phyloP scores from a whole-genome alignment of 257 asterid species.

The Nicotiana benthamiana region DNA sequence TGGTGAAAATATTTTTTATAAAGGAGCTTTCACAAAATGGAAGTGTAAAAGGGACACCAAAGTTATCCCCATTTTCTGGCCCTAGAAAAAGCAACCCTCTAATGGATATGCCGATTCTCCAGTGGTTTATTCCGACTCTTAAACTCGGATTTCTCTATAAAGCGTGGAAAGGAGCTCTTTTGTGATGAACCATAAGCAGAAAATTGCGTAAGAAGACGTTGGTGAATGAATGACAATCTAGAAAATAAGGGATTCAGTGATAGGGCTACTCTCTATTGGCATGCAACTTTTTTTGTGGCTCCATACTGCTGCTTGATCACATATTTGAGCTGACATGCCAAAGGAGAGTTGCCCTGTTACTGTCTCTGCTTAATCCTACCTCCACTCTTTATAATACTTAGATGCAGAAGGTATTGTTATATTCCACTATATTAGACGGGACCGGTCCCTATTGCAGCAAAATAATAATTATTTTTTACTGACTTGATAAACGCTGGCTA shows the following conservation, averaged over 20 bases:
- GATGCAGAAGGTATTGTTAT: not conserved
- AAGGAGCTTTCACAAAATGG: conserved; percentile 5
- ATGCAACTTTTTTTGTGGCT: no score
- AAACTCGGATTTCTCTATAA: not conserved
- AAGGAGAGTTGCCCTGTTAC: conserved; percentile 68
- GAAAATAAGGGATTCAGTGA: conserved; percentile 29
- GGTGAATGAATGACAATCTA: not conserved
- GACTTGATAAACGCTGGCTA: no score
- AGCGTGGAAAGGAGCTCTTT: not conserved
- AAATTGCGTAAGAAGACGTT: not conserved
- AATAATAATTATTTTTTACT: no score
- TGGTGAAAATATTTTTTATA: not conserved
- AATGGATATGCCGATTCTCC: conserved; percentile 31
- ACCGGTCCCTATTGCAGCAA: no score
- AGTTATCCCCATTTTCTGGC: conserved; percentile 12
- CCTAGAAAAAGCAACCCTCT: not conserved
- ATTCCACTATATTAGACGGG: no score
- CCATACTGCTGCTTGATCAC: no score
- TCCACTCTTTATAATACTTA: no score
- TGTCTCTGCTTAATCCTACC: conserved; percentile 27
- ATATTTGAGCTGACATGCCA: conserved; percentile 29
- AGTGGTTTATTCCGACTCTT: conserved; percentile 27
- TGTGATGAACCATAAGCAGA: not conserved
- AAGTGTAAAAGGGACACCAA: conserved; percentile 7
- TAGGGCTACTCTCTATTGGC: conserved; percentile 51